phyloP scores from a whole-genome alignment of 495 filamentous ascomycete species.

The Penicillium cataractarum region DNA sequence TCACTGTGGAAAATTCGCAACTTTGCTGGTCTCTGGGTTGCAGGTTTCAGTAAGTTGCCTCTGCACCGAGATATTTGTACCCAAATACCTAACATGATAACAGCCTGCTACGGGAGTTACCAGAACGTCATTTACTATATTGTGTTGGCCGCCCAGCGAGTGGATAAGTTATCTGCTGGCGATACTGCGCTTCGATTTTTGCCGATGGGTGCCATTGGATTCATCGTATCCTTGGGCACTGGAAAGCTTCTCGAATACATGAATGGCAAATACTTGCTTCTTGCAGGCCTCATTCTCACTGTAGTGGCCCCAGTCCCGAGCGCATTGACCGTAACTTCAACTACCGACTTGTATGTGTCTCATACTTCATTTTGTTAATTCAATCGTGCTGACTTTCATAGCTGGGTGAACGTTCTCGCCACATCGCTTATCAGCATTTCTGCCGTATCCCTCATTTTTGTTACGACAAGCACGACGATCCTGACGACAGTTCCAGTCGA shows the following conservation, averaged over 20 bases:
- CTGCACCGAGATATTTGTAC: too few relatives aligned
- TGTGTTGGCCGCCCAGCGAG: slow-evolving; percentile 41
- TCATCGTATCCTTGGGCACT: slow-evolving; percentile 40
- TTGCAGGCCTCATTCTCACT: slow-evolving; percentile 34
- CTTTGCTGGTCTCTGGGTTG: slow-evolving; percentile 43
- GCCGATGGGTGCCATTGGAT: slow-evolving; percentile 42
- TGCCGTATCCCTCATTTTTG: slow-evolving; percentile 43
- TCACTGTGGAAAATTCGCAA: slow-evolving; percentile 42
- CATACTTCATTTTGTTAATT: neutral
- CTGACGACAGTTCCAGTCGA: slow-evolving; percentile 40
- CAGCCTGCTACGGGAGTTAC: slow-evolving; percentile 44
- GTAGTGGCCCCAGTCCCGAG: slow-evolving; percentile 40
- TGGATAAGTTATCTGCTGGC: slow-evolving; percentile 36
- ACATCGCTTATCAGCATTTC: slow-evolving; percentile 44
- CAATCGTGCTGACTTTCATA: slow-evolving; percentile 19
- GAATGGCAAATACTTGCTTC: slow-evolving; percentile 41
- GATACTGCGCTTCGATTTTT: slow-evolving; percentile 41
- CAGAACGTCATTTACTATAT: slow-evolving; percentile 46
- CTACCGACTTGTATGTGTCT: slow-evolving; percentile 33
- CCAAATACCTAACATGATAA: slow-evolving; percentile 17
- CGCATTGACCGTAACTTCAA: slow-evolving; percentile 31
- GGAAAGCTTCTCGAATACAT: slow-evolving; percentile 41
- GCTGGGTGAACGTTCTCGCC: slow-evolving; percentile 42
- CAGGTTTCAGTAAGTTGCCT: slow-evolving; percentile 39
- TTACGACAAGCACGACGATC: slow-evolving; percentile 41